Base-by-base conservation (phyloP, 2,329 filamentous ascomycete genomes). In the Cladosporium sp. region DNA sequence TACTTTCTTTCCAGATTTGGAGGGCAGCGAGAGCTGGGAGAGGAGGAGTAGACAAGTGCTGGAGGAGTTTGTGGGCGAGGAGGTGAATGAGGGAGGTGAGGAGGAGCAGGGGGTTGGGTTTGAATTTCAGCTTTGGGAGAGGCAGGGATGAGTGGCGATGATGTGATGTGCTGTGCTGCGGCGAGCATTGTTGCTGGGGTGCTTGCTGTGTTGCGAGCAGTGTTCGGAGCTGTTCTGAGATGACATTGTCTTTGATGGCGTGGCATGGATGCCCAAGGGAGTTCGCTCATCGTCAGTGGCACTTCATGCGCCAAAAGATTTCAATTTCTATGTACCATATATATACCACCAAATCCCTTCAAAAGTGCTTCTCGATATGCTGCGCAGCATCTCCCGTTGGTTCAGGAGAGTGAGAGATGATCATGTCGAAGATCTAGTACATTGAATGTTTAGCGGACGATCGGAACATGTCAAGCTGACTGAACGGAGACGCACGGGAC, bases 41-140 rank as follows among this genome's bases (percentile, higher is more conserved):
- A 45, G 12, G 40, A 55, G 32, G 20, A 74, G 73, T 2, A 79
- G 79, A 60, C 74, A 75, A 37, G 81, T 83, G 64, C 68, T 91
- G 65, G 77, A 82, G 67, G 72, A 66, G 7, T 92, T 86, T 80
- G 82, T 84, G 2, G 89, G 88, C 0, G 87, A 91, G 73, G 76
- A 78, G 24, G 78, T 86, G 9, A 75, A 78, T 0, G 80, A 77
- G 40, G 83, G 78, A 1, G 73, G 81, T 80, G 15, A 84, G 6
- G 64, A 49, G 9, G 65, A 63, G 13, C 62, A 65, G n/a, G 58
- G 60, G 20, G 59, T 69, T 24, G 45, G 53, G 22, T 68, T 67
- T 50, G 64, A 70, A 34, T 71, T 71, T 51, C 65, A 65, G 36
- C 63, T 72, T 2, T 71, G 68, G 49, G 63, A 70, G 53, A 62